phyloP scores from a whole-genome alignment of 108 stramenopile species.

The Pseudonitzschia multiseries region DNA sequence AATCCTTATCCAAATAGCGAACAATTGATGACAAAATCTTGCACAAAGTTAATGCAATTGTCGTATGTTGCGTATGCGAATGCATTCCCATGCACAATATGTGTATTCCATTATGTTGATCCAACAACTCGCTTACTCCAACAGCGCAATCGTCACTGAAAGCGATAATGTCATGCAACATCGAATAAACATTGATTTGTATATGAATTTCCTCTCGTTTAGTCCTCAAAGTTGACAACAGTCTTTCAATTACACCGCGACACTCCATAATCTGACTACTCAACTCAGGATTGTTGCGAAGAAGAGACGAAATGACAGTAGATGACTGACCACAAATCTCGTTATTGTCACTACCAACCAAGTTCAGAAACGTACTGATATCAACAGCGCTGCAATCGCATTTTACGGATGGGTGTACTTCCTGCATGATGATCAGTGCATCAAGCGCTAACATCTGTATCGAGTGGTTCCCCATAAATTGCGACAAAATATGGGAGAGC shows the following conservation, averaged over 20 bases:
- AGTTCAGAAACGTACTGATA: background rate
- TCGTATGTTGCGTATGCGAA: slow-evolving; percentile 10
- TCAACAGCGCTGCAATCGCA: background rate
- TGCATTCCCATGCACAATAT: background rate
- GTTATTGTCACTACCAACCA: background rate
- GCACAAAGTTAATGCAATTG: slow-evolving; percentile 5
- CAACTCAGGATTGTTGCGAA: background rate
- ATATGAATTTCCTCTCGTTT: background rate
- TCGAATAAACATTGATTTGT: background rate
- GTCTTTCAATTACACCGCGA: background rate
- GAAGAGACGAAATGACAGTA: background rate
- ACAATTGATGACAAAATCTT: slow-evolving; percentile 16
- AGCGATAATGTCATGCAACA: background rate
- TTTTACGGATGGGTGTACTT: background rate
- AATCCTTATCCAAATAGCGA: slow-evolving; percentile 5
- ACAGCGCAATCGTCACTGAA: background rate
- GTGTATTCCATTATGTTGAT: slow-evolving; percentile 11
- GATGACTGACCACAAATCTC: background rate
- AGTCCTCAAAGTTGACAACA: background rate
- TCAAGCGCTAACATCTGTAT: background rate
- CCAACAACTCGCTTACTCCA: background rate
- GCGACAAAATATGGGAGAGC: background rate
- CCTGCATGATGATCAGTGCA: background rate
- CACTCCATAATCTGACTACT: background rate
- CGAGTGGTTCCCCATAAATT: background rate